Conservation (phyloP, 2,329 filamentous ascomycete species). For the Alternaria sp. region DNA sequence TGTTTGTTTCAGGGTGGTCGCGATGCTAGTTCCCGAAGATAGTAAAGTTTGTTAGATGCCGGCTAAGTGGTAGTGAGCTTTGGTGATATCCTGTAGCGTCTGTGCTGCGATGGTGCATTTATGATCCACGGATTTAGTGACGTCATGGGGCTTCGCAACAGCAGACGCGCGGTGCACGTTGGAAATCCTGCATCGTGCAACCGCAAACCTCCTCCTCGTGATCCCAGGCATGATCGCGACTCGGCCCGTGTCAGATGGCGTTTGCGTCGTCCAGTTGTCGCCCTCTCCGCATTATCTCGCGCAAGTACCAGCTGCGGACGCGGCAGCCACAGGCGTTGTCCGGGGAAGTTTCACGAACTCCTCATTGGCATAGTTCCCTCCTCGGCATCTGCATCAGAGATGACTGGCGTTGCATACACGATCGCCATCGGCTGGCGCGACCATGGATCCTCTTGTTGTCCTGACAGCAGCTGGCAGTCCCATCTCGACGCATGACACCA, state of each 20-base stretch:
- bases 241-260: not conserved
- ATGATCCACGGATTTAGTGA: constrained; percentile 8
- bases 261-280: not conserved
- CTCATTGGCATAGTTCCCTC: not conserved
- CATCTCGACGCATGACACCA: not conserved
- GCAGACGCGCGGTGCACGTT: constrained; percentile 2
- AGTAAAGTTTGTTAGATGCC: constrained; percentile 8
- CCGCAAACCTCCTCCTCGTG: not conserved
- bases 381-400: not conserved
- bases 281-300: not conserved
- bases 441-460: not conserved
- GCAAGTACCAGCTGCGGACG: not conserved
- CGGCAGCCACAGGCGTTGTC: not conserved
- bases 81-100: not conserved
- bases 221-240: not conserved
- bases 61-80: constrained; percentile 9
- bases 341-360: not conserved
- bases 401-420: not conserved
- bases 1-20: not conserved
- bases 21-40: not conserved
- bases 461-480: not conserved
- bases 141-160: constrained; percentile 14
- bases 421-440: not conserved
- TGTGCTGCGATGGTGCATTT: constrained; percentile 12
- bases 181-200: constrained; percentile 5